phyloP scores from a whole-genome alignment of 805 yeast genomes.

The Lachancea nothofagi region DNA sequence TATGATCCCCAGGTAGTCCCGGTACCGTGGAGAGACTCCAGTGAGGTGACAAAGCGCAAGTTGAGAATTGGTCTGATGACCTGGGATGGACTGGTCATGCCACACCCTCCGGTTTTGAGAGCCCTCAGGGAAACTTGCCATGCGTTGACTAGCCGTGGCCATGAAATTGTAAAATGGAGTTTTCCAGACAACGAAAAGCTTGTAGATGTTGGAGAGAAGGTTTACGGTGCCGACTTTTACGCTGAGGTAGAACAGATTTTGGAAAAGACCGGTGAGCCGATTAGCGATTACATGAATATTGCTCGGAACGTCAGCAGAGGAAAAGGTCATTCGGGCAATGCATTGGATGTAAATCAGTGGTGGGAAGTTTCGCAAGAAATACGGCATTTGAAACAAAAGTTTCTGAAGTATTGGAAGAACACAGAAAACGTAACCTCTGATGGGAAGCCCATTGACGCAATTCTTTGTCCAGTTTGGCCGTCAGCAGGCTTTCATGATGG shows the following conservation, averaged over 20 bases:
- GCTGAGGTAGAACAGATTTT: slow-evolving; percentile 28
- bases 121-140: slow-evolving; percentile 34
- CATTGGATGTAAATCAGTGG: slow-evolving; percentile 27
- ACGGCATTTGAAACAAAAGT: slow-evolving; percentile 33
- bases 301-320: slow-evolving; percentile 12
- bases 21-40: slow-evolving; percentile 42
- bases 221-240: slow-evolving; percentile 36
- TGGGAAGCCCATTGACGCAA: slow-evolving; percentile 43
- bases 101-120: slow-evolving; percentile 52
- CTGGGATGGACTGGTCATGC: slow-evolving; percentile 43
- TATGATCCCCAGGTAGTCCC: slow-evolving; percentile 47
- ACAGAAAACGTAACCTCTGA: slow-evolving; percentile 33
- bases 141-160: slow-evolving; percentile 34
- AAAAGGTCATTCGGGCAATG: slow-evolving; percentile 7
- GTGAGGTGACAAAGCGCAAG: slow-evolving; percentile 24
- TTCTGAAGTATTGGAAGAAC: slow-evolving; percentile 36
- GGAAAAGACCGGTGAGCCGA: slow-evolving; percentile 32
- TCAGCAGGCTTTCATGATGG: slow-evolving; percentile 37
- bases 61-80: slow-evolving; percentile 43
- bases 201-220: slow-evolving; percentile 22
- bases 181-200: slow-evolving; percentile 30
- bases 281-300: slow-evolving; percentile 30
- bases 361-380: slow-evolving; percentile 39
- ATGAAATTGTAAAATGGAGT: slow-evolving; percentile 40
- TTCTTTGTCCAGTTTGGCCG: slow-evolving; percentile 44